Evolutionary conservation across 129 eudicot genomes (phyloP).

Genomic region (Smallanthus sonchifolius): DNA sequence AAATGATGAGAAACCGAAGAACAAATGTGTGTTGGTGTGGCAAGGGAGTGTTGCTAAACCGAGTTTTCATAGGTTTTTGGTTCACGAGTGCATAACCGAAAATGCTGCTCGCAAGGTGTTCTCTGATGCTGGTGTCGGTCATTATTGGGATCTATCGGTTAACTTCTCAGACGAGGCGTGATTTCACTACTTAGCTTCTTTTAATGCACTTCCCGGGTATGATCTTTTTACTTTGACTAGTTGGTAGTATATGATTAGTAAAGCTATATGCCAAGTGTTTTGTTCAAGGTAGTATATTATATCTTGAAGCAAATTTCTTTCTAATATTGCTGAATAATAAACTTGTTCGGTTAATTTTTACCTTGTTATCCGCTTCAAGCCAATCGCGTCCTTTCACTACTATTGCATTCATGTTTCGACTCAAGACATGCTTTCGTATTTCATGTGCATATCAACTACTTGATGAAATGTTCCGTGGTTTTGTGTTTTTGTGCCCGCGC

Average conservation of each 20-base stretch:
- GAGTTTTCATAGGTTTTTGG: slow-evolving; percentile 56
- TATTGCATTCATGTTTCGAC: not conserved
- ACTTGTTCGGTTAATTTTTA: not conserved
- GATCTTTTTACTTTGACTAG: not conserved
- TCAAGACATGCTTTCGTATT: not conserved
- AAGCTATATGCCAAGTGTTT: not conserved
- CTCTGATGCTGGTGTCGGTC: slow-evolving; percentile 82
- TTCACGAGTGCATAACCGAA: slow-evolving; percentile 85
- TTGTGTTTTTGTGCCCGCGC: too few relatives aligned
- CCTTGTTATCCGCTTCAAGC: not conserved
- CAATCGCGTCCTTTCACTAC: not conserved
- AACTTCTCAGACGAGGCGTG: slow-evolving; percentile 61
- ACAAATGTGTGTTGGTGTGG: slow-evolving; percentile 81
- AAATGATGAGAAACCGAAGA: slow-evolving; percentile 59
- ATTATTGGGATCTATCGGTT: slow-evolving; percentile 78
- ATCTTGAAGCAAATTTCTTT: not conserved
- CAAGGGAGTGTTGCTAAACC: slow-evolving; percentile 91
- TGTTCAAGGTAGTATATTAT: not conserved
- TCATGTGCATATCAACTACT: not conserved
- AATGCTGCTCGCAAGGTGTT: slow-evolving; percentile 81
- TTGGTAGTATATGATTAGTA: slow-evolving; percentile 4
- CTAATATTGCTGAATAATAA: not conserved
- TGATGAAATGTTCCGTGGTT: too few relatives aligned
- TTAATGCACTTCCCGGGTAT: not conserved
- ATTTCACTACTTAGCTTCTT: not conserved